Evolutionary conservation across 1,284 basidiomycete genomes (phyloP), one percentile per base, ranked within the genome.

Genomic region (Coriolopsis trogii): DNA sequence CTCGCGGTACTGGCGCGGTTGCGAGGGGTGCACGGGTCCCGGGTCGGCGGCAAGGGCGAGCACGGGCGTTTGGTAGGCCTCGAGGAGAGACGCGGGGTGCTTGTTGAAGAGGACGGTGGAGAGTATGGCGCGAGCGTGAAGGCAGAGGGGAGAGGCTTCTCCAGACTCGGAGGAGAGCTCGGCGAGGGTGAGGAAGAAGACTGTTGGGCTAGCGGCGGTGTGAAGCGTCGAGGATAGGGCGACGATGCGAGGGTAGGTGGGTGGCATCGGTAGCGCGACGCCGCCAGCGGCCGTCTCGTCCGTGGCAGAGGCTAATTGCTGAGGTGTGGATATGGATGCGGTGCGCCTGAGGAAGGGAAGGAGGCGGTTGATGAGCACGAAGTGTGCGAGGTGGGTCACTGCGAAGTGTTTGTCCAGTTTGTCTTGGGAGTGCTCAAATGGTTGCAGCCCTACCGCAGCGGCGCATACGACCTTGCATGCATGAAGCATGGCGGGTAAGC

Each of bases 61-160:
- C 44, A 78, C 69, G 49, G 46, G 29, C 1, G 7, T 23, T 26
- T 25, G 20, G 23, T 38, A 31, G 39, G 23, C 24, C 49, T 31
- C 63, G 53, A 77, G 67, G 41, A 70, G 68, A 42, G 75, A 69
- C 37, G 67, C 60, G 37, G 78, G 60, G 15, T 63, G 67, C 61
- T 73, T 74, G 51, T 68, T 65, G 59, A 73, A 76, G 18, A 76
- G 66, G 46, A 78, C 68, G 61, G 73, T 72, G 23, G 73, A 73
- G 46, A 77, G 72, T 58, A 76, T 75, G 16, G 72, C 70, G 46
- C 75, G 70, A 5, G 70, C 73, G 57, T 75, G 75, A 10, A 75
- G 70, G 48, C 65, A 61, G 39, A 68, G 59, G 16, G 70, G 62
- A 36, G 69, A 67, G n/a, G 67, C 61, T 10, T 60, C 61, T 51